A percentile compares a stretch with the other conserved stretches of the same genome.
Conservation (phyloP, 2,329 filamentous ascomycete species). For the Phialemonium atrogriseum region DNA sequence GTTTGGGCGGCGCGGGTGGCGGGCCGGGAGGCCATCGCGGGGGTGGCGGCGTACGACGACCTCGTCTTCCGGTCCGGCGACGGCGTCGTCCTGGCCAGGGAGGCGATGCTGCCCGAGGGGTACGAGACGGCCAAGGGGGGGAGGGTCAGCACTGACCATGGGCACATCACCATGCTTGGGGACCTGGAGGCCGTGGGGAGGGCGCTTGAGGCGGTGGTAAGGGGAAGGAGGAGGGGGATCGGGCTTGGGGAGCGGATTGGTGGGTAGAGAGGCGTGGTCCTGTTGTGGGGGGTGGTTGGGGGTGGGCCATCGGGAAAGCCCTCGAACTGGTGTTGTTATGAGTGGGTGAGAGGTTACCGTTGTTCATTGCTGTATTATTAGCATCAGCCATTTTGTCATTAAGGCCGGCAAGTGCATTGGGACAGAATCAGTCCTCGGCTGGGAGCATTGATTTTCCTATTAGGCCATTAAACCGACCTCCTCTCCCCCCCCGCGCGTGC, state of each 20-base stretch:
- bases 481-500: no score
- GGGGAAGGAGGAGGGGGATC: conserved; percentile 63
- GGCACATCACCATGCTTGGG: conserved; percentile 80
- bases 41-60: conserved; percentile 74
- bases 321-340: no score
- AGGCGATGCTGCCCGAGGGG: conserved; percentile 76
- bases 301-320: no score
- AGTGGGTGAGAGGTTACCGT: no score
- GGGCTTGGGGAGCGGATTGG: conserved; percentile 37
- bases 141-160: conserved; percentile 69
- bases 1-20: conserved; percentile 73
- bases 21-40: conserved; percentile 64
- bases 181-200: conserved; percentile 74
- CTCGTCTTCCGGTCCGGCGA: conserved; percentile 82
- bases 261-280: not conserved
- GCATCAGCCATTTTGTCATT: no score
- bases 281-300: no score
- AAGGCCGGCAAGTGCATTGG: no score
- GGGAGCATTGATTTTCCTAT: no score
- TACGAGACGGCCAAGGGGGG: conserved; percentile 69
- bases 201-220: conserved; percentile 60
- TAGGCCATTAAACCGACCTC: no score
- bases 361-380: no score
- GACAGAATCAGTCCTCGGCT: no score
- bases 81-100: conserved; percentile 77